Base-by-base conservation (phyloP, 1,284 basidiomycete species). In the Puccinia brachypodii region DNA sequence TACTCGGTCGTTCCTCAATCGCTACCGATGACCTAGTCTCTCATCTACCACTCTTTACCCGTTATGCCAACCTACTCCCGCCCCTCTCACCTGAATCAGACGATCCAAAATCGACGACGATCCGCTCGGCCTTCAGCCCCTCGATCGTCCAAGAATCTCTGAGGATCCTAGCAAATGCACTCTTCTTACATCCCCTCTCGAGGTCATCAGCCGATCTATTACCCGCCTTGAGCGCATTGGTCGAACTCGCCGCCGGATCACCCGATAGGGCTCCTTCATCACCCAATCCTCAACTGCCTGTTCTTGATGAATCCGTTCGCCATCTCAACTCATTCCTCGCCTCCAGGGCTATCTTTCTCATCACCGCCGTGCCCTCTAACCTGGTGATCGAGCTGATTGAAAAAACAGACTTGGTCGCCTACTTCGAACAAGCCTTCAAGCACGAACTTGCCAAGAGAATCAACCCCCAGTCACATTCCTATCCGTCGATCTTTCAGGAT, bases 261-360 rank as follows among this genome's bases (percentile, higher is more conserved):
- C 40, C 47, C 22, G 36, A 44, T 40, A 53, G 64, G 58, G 13
- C 38, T 53, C 56, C 56, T 4, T 22, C 40, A 44, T 33, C 28
- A 38, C 42, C 50, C 11, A 31, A 60, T 22, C 33, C 28, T 14
- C 75, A 64, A n/a, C 11, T 28, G 11, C 38, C 36, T 25, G 3
- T n/a, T 36, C 50, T 31, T 14, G 31, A 50, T 25, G 7, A 71
- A 42, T 38, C 47, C 42, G 31, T 33, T 19, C 28, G 19, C 8
- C 31, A 66, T 31, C 28, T 40, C 40, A 79, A n/a, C 69, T 89
- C 92, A 83, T 94, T 94, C 87, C 90, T 92, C 50, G 88, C 91
- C 7, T 91, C 91, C 7, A 90, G 93, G 31, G 91, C 93, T 58
- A 89, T 94, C 7, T 94, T 93, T 85, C 89, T 94, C 47, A 89